These are phyloP conservation scores for Xylaria hypoxylon DNA, from an alignment of 2,329 filamentous ascomycete species.

Conservation along the genomic window DNA sequence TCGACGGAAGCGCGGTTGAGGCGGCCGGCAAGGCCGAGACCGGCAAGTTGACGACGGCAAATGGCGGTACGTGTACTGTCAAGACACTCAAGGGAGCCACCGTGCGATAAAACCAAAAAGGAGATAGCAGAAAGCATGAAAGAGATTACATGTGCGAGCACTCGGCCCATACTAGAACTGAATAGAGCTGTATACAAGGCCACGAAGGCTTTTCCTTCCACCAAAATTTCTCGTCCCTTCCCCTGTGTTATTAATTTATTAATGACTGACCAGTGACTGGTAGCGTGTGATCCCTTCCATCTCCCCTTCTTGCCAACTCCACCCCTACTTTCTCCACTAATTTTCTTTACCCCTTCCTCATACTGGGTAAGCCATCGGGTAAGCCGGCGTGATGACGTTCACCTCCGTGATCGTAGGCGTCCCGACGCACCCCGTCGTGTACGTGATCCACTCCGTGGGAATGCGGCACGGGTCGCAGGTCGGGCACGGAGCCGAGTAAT, in stretches of 20 bases:
- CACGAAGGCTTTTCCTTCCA: background rate
- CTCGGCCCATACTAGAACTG: slow-evolving; percentile 33
- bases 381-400: slow-evolving; percentile 42
- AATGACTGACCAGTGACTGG: background rate
- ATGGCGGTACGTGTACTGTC: slow-evolving; percentile 84
- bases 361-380: slow-evolving; percentile 28
- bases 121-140: slow-evolving; percentile 2
- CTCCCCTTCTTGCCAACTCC: background rate
- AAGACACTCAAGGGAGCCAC: slow-evolving; percentile 81
- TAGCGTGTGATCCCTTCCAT: too few species aligned
- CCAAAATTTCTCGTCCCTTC: background rate
- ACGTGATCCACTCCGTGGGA: slow-evolving; percentile 47
- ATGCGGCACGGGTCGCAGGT: slow-evolving; percentile 46
- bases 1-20: slow-evolving; percentile 82
- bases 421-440: slow-evolving; percentile 46
- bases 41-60: slow-evolving; percentile 78
- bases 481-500: slow-evolving; percentile 39
- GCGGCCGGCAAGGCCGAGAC: slow-evolving; percentile 77
- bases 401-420: slow-evolving; percentile 41
- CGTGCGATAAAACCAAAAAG: slow-evolving; percentile 72
- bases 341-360: background rate
- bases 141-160: slow-evolving; percentile 17
- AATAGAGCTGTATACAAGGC: slow-evolving; percentile 34
- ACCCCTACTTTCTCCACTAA: background rate
- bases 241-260: background rate